A percentile compares a stretch with the other conserved stretches of the same genome.
Conservation (phyloP, 2,329 filamentous ascomycete genomes). For the Rhinocladiella mackenziei region DNA sequence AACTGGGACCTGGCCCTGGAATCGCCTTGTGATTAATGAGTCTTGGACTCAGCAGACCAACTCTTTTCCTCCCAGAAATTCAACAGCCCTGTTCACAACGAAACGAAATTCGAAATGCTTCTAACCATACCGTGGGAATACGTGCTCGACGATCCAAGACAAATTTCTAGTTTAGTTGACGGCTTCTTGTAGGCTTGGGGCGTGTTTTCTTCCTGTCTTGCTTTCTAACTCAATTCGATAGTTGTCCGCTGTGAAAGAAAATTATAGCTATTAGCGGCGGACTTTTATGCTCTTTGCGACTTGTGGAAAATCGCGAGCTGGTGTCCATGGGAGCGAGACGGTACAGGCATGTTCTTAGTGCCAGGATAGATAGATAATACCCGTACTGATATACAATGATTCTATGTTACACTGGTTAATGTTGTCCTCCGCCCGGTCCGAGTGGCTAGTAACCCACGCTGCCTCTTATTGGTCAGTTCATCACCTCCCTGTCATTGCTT, state of each 20-base stretch:
- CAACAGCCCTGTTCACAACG: not conserved
- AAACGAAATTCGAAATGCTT: not conserved
- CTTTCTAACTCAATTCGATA: not conserved
- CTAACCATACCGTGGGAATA: not conserved
- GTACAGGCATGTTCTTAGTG: constrained; percentile 5
- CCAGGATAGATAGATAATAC: constrained; percentile 17
- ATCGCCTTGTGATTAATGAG: constrained; percentile 17
- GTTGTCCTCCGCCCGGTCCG: too few species aligned
- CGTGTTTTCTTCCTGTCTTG: not conserved
- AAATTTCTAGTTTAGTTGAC: not conserved
- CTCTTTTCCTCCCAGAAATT: not conserved
- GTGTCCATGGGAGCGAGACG: constrained; percentile 6
- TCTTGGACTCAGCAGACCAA: not conserved
- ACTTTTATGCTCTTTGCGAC: constrained; percentile 2
- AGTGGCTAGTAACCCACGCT: too few species aligned
- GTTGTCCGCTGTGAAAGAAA: constrained; percentile 3
- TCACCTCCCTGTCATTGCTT: too few species aligned
- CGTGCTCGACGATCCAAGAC: constrained; percentile 7
- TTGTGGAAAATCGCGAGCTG: constrained; percentile 2
- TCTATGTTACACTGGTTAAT: too few species aligned
- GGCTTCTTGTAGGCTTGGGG: not conserved
- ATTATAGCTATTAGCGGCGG: constrained; percentile 2
- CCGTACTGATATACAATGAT: constrained; percentile 1
- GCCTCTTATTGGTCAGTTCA: too few species aligned
- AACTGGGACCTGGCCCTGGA: constrained; percentile 23